Conservation (phyloP, 176 grass and related monocot species). For the Tillandsia leiboldiana region DNA sequence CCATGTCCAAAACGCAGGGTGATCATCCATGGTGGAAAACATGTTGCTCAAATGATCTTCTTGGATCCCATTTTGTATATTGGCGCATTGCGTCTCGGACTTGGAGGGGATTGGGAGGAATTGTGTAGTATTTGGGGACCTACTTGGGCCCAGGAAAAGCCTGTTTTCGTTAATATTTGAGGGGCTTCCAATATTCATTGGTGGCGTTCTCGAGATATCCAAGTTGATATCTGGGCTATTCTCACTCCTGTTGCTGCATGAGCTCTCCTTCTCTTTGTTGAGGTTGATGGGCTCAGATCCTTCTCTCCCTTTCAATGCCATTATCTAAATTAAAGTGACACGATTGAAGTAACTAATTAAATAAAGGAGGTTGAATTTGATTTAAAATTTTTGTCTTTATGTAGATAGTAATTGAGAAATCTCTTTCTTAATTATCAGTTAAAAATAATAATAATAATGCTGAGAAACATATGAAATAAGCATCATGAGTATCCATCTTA, state of each 20-base stretch:
- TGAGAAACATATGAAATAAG: no score
- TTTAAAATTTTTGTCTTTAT: not conserved
- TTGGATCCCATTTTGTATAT: conserved; percentile 23
- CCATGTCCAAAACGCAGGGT: conserved; percentile 34
- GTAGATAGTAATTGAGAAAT: not conserved
- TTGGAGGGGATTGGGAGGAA: conserved; percentile 31
- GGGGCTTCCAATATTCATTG: conserved; percentile 5
- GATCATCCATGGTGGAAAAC: conserved; percentile 30
- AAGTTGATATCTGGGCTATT: conserved; percentile 32
- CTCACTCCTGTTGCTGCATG: conserved; percentile 31
- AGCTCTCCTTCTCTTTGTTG: conserved; percentile 30
- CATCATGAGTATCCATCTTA: no score
- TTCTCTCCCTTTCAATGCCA: conserved; percentile 30
- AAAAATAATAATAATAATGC: no score
- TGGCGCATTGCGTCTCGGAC: conserved; percentile 25
- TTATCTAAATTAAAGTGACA: conserved; percentile 10
- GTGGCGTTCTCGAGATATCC: conserved; percentile 32
- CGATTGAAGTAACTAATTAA: not conserved
- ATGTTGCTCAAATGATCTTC: conserved; percentile 36
- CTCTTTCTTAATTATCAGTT: no score
- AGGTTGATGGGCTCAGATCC: conserved; percentile 30
- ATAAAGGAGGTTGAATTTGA: not conserved
- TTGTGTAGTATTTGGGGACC: conserved; percentile 21
- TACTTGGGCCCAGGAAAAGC: conserved; percentile 20
- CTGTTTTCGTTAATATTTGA: conserved; percentile 22